Conservation (phyloP, 2,329 filamentous ascomycete species). For the Polychaeton citri region DNA sequence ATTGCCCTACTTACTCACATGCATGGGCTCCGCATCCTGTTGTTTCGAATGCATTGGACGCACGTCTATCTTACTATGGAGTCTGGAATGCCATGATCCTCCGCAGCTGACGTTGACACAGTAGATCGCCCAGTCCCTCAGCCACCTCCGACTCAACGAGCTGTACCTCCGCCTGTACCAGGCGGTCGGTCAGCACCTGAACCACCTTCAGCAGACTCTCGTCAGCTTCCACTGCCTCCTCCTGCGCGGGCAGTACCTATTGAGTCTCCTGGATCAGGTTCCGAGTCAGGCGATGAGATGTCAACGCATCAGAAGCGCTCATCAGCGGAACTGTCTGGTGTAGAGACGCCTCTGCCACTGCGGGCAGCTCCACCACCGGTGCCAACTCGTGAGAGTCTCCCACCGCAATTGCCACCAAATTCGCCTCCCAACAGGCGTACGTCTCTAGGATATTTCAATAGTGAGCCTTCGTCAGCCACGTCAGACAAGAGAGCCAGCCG, state of each 20-base stretch:
- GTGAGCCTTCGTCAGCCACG: conserved; percentile 20
- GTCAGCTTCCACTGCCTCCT: neutral
- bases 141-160: conserved; percentile 14
- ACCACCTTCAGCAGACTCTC: conserved; percentile 26
- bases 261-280: conserved; percentile 63
- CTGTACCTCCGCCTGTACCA: conserved; percentile 21
- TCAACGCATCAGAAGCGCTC: conserved; percentile 36
- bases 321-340: conserved; percentile 24
- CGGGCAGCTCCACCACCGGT: conserved; percentile 23
- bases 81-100: conserved; percentile 5
- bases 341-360: conserved; percentile 16
- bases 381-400: conserved; percentile 12
- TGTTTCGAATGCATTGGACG: no score
- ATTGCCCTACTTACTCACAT: no score
- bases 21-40: no score
- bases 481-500: conserved; percentile 25
- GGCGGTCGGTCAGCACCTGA: conserved; percentile 27
- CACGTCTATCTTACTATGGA: no score
- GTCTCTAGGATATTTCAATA: conserved; percentile 24
- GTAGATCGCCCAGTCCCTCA: conserved; percentile 21
- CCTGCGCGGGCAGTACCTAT: conserved; percentile 19
- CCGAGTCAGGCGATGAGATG: conserved; percentile 79
- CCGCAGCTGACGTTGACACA: conserved; percentile 5
- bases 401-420: conserved; percentile 16
- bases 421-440: conserved; percentile 24